These are phyloP conservation scores for Ophiocordyceps robertsii DNA, from an alignment of 2,329 filamentous ascomycete species.

Conservation along the genomic window DNA sequence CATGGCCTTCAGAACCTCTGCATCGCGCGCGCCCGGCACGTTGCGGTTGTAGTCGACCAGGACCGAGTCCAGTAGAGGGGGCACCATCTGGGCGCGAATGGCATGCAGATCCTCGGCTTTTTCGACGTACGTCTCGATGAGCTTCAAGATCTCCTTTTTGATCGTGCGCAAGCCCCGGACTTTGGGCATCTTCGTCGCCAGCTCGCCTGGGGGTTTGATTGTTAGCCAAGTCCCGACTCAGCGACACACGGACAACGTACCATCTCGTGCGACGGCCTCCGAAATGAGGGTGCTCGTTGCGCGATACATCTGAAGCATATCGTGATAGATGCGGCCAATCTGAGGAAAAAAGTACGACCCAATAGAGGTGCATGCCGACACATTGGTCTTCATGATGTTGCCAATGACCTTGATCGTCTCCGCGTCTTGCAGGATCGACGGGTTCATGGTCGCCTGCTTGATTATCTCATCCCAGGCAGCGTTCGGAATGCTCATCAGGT, in stretches of 20 bases:
- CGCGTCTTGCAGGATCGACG: conserved; percentile 73
- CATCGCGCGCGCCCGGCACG: conserved; percentile 86
- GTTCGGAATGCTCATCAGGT: conserved; percentile 90
- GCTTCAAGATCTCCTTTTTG: conserved; percentile 98
- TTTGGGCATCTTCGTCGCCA: conserved; percentile 95
- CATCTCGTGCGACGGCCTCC: conserved; percentile 75
- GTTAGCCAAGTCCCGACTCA: neutral
- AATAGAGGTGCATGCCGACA: conserved; percentile 94
- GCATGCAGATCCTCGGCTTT: conserved; percentile 94
- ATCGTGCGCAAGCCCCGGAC: conserved; percentile 91
- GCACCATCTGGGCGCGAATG: conserved; percentile 86
- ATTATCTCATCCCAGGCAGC: conserved; percentile 94
- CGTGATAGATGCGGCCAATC: conserved; percentile 91
- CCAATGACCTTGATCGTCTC: conserved; percentile 98
- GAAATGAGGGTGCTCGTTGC: conserved; percentile 95
- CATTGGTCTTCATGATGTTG: conserved; percentile 99
- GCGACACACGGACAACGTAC: conserved; percentile 26
- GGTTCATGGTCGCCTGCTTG: conserved; percentile 69
- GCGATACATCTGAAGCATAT: conserved; percentile 98
- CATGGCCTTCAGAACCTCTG: conserved; percentile 94
- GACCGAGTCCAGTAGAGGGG: conserved; percentile 87
- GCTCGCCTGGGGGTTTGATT: conserved; percentile 43
- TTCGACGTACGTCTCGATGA: conserved; percentile 95
- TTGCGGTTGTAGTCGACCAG: conserved; percentile 95
- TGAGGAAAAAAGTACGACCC: conserved; percentile 97